A percentile compares a stretch with the other conserved stretches of the same genome.
Conservation (phyloP, 768 basidiomycete species). For the Mrakia hoshinonis region DNA sequence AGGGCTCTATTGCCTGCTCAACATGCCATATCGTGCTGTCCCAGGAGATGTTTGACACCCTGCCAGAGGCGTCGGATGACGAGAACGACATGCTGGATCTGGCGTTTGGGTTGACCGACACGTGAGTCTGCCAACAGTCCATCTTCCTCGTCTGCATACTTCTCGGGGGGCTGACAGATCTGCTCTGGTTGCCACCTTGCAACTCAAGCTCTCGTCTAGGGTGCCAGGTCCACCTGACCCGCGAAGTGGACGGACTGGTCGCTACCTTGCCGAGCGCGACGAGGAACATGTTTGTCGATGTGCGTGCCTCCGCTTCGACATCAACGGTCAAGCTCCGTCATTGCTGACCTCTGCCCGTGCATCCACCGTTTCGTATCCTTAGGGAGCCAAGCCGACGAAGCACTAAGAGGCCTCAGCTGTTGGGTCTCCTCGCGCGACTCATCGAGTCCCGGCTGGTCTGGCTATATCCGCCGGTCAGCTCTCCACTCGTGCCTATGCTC, state of each 20-base stretch:
- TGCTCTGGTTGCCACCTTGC: no score
- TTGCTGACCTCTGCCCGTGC: background rate
- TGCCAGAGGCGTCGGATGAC: constrained; percentile 91
- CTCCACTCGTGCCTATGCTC: no score
- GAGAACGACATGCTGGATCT: constrained; percentile 88
- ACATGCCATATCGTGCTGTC: constrained; percentile 90
- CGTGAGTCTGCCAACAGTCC: constrained; percentile 58
- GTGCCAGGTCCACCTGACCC: constrained; percentile 57
- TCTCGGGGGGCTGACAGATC: background rate
- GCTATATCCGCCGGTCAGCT: no score
- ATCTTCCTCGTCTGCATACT: background rate
- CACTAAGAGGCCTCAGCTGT: background rate
- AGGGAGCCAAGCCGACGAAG: constrained; percentile 29
- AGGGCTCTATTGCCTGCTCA: constrained; percentile 92
- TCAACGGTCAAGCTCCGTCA: background rate
- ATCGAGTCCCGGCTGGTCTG: no score
- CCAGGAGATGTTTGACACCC: constrained; percentile 67
- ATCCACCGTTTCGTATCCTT: background rate
- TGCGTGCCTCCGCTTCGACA: background rate
- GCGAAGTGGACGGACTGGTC: constrained; percentile 72
- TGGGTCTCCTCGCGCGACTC: no score
- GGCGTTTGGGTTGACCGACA: constrained; percentile 93
- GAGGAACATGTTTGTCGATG: constrained; percentile 65
- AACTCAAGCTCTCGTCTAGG: constrained; percentile 46
- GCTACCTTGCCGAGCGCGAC: constrained; percentile 84